These are phyloP conservation scores for Calocera cornea DNA, from an alignment of 768 basidiomycete genomes.

Conservation along the genomic window DNA sequence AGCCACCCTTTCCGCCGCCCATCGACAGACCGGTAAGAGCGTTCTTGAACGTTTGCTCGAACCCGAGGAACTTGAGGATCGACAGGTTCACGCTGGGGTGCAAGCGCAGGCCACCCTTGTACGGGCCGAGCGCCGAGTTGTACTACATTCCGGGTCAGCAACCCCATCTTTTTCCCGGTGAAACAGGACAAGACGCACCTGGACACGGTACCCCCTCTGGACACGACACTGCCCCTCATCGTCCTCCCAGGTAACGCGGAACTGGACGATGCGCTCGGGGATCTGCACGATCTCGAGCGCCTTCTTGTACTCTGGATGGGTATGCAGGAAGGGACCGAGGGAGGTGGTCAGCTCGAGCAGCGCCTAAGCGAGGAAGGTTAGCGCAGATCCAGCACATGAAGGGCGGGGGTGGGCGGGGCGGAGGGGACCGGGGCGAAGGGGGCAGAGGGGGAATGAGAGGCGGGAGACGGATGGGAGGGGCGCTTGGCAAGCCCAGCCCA, in stretches of 20 bases:
- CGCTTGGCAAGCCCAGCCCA: background rate
- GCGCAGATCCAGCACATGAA: no score
- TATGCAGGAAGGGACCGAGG: slow-evolving; percentile 48
- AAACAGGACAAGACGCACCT: slow-evolving; percentile 28
- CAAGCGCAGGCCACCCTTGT: slow-evolving; percentile 66
- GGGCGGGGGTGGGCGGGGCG: background rate
- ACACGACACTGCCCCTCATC: slow-evolving; percentile 51
- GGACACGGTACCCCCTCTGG: slow-evolving; percentile 61
- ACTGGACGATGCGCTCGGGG: slow-evolving; percentile 37
- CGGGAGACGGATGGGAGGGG: background rate
- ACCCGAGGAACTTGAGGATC: slow-evolving; percentile 73
- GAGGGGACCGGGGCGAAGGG: background rate
- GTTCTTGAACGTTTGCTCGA: slow-evolving; percentile 73
- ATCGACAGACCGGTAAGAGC: slow-evolving; percentile 62
- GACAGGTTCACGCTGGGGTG: slow-evolving; percentile 70
- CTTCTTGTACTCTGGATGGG: slow-evolving; percentile 53
- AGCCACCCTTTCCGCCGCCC: slow-evolving; percentile 70
- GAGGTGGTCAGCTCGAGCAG: slow-evolving; percentile 51
- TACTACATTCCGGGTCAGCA: slow-evolving; percentile 30
- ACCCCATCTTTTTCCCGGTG: background rate
- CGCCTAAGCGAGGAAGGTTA: slow-evolving; percentile 30
- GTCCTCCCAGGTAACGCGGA: slow-evolving; percentile 69
- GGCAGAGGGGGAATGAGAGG: background rate
- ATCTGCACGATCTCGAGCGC: slow-evolving; percentile 46
- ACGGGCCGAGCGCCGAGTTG: slow-evolving; percentile 65